Percentiles rank a stretch among this genome's conserved stretches.
Evolutionary conservation across 805 yeast genomes (phyloP).

Genomic region (Kodamaea lidongshanica): DNA sequence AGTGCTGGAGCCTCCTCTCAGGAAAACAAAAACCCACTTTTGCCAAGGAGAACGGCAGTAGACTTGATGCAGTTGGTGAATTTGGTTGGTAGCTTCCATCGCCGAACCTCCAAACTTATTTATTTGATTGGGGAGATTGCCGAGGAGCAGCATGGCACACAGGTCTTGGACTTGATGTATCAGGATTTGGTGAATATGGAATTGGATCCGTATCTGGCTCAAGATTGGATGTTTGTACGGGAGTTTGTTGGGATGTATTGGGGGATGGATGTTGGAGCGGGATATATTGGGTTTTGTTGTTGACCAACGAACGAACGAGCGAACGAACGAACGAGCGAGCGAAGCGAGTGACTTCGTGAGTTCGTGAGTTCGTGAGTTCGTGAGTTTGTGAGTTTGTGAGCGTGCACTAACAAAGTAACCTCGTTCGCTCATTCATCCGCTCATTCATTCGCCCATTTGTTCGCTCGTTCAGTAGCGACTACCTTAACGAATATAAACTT

Average conservation of each 20-base stretch:
- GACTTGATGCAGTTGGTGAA: slow-evolving; percentile 20
- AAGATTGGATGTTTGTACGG: slow-evolving; percentile 31
- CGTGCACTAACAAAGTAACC: too few species aligned
- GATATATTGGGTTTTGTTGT: slow-evolving; percentile 33
- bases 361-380: too few species aligned
- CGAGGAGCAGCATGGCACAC: slow-evolving; percentile 19
- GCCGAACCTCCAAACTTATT: slow-evolving; percentile 26
- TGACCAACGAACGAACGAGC: too few species aligned
- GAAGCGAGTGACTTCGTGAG: too few species aligned
- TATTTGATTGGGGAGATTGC: slow-evolving; percentile 28
- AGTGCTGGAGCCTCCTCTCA: slow-evolving; percentile 44
- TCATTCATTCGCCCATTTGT: too few species aligned
- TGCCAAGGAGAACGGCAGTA: slow-evolving; percentile 11
- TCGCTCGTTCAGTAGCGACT: too few species aligned
- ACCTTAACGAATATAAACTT: too few species aligned
- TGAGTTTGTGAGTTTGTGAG: too few species aligned
- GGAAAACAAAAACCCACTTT: slow-evolving; percentile 15
- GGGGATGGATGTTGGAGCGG: slow-evolving; percentile 22
- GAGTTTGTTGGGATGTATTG: slow-evolving; percentile 32
- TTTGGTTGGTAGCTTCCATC: slow-evolving; percentile 35
- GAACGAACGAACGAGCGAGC: too few species aligned
- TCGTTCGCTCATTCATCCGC: too few species aligned
- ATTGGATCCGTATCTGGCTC: slow-evolving; percentile 36
- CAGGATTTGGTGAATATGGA: slow-evolving; percentile 39
- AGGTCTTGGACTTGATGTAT: slow-evolving; percentile 29